Evolutionary conservation across 345 rosid species (phyloP).

Genomic region (Lepidium aucheri): DNA sequence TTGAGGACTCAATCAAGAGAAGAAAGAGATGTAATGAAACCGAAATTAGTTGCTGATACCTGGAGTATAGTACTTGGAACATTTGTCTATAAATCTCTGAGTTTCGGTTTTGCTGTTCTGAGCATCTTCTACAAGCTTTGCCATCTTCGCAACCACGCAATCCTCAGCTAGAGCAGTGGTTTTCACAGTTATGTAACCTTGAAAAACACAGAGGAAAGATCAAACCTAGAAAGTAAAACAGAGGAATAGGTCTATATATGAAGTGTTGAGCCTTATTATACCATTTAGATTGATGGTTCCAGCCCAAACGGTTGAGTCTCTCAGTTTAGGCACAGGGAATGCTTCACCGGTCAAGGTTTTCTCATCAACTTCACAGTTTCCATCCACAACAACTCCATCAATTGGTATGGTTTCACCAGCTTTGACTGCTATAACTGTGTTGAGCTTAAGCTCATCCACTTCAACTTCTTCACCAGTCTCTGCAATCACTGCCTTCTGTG

Average conservation of each 20-base stretch:
- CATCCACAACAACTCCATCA: constrained; percentile 85
- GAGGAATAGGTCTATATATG: not conserved
- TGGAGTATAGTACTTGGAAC: constrained; percentile 79
- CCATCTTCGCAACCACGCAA: constrained; percentile 80
- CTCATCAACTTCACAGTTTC: constrained; percentile 87
- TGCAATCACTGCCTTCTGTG: constrained; percentile 71
- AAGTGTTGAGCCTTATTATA: constrained; percentile 4
- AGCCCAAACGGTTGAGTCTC: constrained; percentile 72
- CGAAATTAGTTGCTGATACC: constrained; percentile 29
- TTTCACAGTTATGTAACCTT: constrained; percentile 66
- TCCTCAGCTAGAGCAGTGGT: constrained; percentile 82
- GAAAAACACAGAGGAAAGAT: not conserved
- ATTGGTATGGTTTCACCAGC: constrained; percentile 84
- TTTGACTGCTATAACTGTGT: constrained; percentile 67
- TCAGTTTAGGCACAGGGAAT: constrained; percentile 66
- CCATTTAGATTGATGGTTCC: constrained; percentile 91
- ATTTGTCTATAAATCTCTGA: constrained; percentile 66
- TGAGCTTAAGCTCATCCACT: constrained; percentile 57
- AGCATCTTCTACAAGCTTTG: constrained; percentile 92
- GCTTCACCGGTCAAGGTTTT: constrained; percentile 86
- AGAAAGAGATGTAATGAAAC: not conserved
- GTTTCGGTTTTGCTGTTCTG: constrained; percentile 71
- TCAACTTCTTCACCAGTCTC: constrained; percentile 79
- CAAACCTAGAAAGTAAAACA: not conserved
- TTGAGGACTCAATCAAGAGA: not conserved